These are phyloP conservation scores for Ceratobasidium sp. DNA, from an alignment of 1,284 basidiomycete species.

Conservation along the genomic window DNA sequence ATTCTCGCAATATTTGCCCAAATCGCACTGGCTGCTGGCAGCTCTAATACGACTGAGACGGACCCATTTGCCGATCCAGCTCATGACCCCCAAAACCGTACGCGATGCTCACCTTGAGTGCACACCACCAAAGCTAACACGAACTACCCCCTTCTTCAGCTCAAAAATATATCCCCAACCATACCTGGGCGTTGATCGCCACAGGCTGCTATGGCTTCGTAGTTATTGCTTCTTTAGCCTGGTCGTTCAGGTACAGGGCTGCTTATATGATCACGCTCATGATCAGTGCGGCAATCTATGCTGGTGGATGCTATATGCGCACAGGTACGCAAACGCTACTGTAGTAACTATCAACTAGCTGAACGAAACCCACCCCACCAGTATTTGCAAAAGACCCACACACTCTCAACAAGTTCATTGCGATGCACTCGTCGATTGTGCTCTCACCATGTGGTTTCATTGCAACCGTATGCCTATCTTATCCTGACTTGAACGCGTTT, in stretches of 20 bases:
- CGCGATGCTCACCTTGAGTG: no score
- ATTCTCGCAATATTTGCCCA: not conserved
- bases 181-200: slow-evolving; percentile 15
- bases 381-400: slow-evolving; percentile 50
- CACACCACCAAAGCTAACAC: not conserved
- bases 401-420: slow-evolving; percentile 60
- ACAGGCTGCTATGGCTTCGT: not conserved
- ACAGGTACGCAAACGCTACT: slow-evolving; percentile 51
- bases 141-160: not conserved
- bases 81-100: slow-evolving; percentile 12
- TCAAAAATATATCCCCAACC: slow-evolving; percentile 28
- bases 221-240: slow-evolving; percentile 2
- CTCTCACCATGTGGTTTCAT: slow-evolving; percentile 75
- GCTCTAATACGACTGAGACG: not conserved
- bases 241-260: slow-evolving; percentile 18
- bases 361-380: slow-evolving; percentile 45
- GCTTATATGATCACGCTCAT: slow-evolving; percentile 72
- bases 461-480: slow-evolving; percentile 58
- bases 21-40: not conserved
- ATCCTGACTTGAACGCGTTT: not conserved
- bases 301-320: slow-evolving; percentile 62
- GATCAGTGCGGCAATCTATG: slow-evolving; percentile 67
- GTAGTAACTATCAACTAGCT: not conserved
- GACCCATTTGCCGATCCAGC: slow-evolving; percentile 14
- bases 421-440: slow-evolving; percentile 70